phyloP scores from a whole-genome alignment of 163 green algal species.

The Scenedesmus sp. region DNA sequence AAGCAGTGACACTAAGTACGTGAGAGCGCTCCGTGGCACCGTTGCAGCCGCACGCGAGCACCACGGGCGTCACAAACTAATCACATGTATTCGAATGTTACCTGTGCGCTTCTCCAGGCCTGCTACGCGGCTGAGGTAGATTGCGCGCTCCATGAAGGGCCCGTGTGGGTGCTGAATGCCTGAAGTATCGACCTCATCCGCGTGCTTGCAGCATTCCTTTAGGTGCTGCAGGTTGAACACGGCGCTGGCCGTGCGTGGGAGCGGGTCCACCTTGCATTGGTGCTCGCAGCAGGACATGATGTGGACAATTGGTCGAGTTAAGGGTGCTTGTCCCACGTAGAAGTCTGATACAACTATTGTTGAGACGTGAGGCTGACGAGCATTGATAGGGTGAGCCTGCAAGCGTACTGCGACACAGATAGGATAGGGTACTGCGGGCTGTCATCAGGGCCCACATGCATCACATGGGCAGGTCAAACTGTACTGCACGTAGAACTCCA shows the following conservation, averaged over 20 bases:
- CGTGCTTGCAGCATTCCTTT: slow-evolving; percentile 25
- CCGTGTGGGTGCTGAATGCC: slow-evolving; percentile 22
- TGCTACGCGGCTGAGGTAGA: slow-evolving; percentile 29
- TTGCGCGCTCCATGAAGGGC: slow-evolving; percentile 49
- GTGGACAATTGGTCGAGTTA: background rate
- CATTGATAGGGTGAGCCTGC: too few species aligned
- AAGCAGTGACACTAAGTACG: background rate
- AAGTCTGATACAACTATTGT: too few species aligned
- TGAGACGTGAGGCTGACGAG: too few species aligned
- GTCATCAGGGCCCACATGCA: background rate
- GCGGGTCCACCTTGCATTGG: background rate
- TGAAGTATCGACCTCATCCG: slow-evolving; percentile 5
- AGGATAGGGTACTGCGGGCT: background rate
- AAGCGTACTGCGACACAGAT: background rate
- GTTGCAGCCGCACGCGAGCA: background rate
- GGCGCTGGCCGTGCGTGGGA: slow-evolving; percentile 28
- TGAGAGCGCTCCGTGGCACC: background rate
- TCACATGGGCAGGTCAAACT: background rate
- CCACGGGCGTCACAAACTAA: background rate
- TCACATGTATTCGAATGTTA: too few species aligned
- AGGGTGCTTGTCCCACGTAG: too few species aligned
- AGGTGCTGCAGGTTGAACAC: slow-evolving; percentile 22
- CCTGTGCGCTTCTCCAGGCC: slow-evolving; percentile 53
- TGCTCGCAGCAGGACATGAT: slow-evolving; percentile 25
- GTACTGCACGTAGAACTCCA: background rate